Evolutionary conservation across 257 asterid genomes (phyloP).

Genomic region (Solanum tarapatanum): DNA sequence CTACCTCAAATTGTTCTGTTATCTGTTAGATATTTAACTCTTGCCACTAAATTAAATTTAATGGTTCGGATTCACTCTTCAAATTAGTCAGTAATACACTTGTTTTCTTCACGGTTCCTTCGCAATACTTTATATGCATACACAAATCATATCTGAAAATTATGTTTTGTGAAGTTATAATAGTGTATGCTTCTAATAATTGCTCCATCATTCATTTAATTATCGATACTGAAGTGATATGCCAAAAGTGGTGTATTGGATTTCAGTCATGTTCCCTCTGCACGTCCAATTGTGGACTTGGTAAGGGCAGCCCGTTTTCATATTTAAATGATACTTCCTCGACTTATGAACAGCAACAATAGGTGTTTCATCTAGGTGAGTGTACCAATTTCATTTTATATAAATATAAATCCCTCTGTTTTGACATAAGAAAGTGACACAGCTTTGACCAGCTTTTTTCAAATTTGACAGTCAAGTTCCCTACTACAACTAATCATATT

Average conservation of each 20-base stretch:
- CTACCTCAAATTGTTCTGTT: background rate
- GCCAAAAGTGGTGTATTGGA: background rate
- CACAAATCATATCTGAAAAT: background rate
- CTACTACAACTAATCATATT: background rate
- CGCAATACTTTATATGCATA: background rate
- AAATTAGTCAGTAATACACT: background rate
- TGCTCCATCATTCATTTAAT: background rate
- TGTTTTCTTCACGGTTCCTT: background rate
- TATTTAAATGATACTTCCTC: background rate
- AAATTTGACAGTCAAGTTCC: background rate
- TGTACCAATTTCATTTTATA: background rate
- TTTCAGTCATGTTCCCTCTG: background rate
- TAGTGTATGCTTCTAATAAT: background rate
- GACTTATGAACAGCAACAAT: background rate
- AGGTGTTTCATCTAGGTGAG: background rate
- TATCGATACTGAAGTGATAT: background rate
- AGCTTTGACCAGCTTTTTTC: background rate
- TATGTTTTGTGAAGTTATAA: background rate
- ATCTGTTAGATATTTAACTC: background rate
- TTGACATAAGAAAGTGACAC: background rate
- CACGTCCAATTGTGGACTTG: background rate
- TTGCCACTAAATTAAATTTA: background rate
- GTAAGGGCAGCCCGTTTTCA: background rate
- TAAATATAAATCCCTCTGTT: background rate
- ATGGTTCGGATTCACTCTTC: background rate